A percentile compares a stretch with the other conserved stretches of the same genome.
Evolutionary conservation across 2,329 filamentous ascomycete genomes (phyloP).

Genomic region (Coccinonectria pachysandricola): DNA sequence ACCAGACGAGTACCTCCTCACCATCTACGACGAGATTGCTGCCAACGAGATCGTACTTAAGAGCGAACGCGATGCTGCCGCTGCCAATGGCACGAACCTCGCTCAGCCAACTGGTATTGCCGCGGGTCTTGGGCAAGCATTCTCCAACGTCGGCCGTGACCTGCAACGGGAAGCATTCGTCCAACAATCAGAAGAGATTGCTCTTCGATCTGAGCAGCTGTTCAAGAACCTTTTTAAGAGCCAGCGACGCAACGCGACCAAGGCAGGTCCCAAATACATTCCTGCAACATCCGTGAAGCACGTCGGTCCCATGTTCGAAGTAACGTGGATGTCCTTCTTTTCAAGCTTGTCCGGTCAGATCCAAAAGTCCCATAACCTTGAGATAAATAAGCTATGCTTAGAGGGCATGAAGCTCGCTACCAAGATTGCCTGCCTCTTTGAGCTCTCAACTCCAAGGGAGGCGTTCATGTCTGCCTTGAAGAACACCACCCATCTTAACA

Average conservation of each 20-base stretch:
- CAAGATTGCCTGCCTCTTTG: slow-evolving; percentile 85
- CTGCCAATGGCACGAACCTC: slow-evolving; percentile 57
- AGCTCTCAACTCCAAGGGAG: slow-evolving; percentile 83
- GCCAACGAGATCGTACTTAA: slow-evolving; percentile 89
- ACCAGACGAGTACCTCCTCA: slow-evolving; percentile 80
- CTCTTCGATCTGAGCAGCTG: slow-evolving; percentile 62
- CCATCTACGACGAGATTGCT: slow-evolving; percentile 87
- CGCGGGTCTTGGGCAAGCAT: slow-evolving; percentile 74
- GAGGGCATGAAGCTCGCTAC: slow-evolving; percentile 94
- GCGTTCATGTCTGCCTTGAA: slow-evolving; percentile 90
- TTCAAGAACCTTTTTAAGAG: slow-evolving; percentile 90
- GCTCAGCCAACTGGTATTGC: slow-evolving; percentile 60
- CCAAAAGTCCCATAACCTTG: slow-evolving; percentile 85
- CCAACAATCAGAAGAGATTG: slow-evolving; percentile 91
- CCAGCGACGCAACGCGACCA: slow-evolving; percentile 69
- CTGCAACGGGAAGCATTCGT: slow-evolving; percentile 86
- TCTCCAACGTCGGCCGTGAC: slow-evolving; percentile 86
- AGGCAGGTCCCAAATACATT: slow-evolving; percentile 66
- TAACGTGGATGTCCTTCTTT: slow-evolving; percentile 98
- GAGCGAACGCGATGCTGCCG: slow-evolving; percentile 82
- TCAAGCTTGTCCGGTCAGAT: slow-evolving; percentile 88
- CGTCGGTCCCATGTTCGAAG: slow-evolving; percentile 96
- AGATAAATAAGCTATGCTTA: slow-evolving; percentile 84
- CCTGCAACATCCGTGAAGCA: slow-evolving; percentile 90
- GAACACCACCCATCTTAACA: slow-evolving; percentile 92